Percentiles rank a stretch among this genome's conserved stretches.
These are phyloP conservation scores for Mortierella sp. DNA, from an alignment of 371 early-diverging fungal species.

Conservation along the genomic window DNA sequence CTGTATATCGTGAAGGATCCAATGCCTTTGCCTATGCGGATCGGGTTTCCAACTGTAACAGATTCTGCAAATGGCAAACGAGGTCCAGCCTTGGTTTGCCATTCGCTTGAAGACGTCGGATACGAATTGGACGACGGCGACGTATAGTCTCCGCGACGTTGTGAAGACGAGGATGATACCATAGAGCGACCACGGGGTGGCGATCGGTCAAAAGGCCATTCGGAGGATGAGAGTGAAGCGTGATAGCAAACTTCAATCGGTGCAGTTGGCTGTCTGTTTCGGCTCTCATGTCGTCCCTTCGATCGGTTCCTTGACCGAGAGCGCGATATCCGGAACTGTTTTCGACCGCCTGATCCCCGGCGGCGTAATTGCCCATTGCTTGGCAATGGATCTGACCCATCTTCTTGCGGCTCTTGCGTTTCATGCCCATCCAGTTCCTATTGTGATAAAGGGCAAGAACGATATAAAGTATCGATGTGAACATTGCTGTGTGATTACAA, in stretches of 20 bases:
- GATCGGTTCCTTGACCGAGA: slow-evolving; percentile 40
- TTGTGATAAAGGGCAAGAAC: too few relatives aligned
- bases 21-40: slow-evolving; percentile 41
- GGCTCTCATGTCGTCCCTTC: slow-evolving; percentile 22
- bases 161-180: neutral
- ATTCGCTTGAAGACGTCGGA: neutral
- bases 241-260: slow-evolving; percentile 39
- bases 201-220: slow-evolving; percentile 39
- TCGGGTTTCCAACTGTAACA: slow-evolving; percentile 34
- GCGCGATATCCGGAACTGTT: slow-evolving; percentile 30
- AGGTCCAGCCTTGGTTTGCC: slow-evolving; percentile 19
- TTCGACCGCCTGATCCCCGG: slow-evolving; percentile 32
- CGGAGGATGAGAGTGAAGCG: slow-evolving; percentile 23
- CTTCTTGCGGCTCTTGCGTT: neutral
- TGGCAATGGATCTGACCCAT: slow-evolving; percentile 9
- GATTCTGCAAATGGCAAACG: slow-evolving; percentile 44
- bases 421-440: slow-evolving; percentile 18
- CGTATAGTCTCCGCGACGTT: too few relatives aligned
- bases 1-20: slow-evolving; percentile 45
- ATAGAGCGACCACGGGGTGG: slow-evolving; percentile 8
- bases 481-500: too few relatives aligned
- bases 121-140: neutral
- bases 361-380: slow-evolving; percentile 27
- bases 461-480: too few relatives aligned
- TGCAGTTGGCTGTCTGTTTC: slow-evolving; percentile 5